Conservation (phyloP, 2,329 filamentous ascomycete genomes). For the Drechslerella dactyloides region DNA sequence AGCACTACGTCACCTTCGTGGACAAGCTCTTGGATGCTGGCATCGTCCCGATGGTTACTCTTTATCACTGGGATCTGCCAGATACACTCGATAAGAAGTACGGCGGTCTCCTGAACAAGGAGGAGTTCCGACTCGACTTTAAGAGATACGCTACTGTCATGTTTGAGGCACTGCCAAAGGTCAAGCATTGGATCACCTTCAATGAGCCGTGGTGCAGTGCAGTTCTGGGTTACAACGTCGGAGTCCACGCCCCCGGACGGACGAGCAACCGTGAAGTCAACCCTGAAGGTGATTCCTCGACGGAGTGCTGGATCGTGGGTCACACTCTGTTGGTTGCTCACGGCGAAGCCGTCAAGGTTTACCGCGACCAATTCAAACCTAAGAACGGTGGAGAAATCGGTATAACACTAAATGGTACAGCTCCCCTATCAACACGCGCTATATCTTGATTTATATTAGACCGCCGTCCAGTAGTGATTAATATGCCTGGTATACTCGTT, state of each 20-base stretch:
- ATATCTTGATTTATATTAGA: background rate
- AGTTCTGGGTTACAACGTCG: constrained; percentile 78
- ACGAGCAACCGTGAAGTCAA: constrained; percentile 77
- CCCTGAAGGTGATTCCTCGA: constrained; percentile 72
- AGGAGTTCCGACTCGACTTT: constrained; percentile 82
- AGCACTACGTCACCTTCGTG: constrained; percentile 79
- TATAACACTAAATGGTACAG: constrained; percentile 79
- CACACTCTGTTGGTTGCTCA: constrained; percentile 83
- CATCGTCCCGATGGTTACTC: constrained; percentile 80
- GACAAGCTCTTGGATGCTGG: constrained; percentile 77
- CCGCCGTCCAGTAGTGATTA: background rate
- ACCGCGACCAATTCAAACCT: constrained; percentile 80
- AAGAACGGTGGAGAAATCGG: constrained; percentile 77
- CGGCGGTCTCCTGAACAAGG: constrained; percentile 77
- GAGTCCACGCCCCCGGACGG: constrained; percentile 80
- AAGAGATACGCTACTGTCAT: constrained; percentile 77
- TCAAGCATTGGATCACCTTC: constrained; percentile 88
- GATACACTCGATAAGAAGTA: constrained; percentile 79
- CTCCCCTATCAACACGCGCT: constrained; percentile 3
- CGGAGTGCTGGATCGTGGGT: constrained; percentile 81
- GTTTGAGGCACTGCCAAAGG: constrained; percentile 75
- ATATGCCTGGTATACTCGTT: constrained; percentile 17
- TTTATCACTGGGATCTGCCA: constrained; percentile 89
- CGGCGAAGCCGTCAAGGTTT: constrained; percentile 78
- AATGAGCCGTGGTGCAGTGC: constrained; percentile 89